These are phyloP conservation scores for Scalesia atractyloides DNA, from an alignment of 129 eudicot species.

Conservation along the genomic window DNA sequence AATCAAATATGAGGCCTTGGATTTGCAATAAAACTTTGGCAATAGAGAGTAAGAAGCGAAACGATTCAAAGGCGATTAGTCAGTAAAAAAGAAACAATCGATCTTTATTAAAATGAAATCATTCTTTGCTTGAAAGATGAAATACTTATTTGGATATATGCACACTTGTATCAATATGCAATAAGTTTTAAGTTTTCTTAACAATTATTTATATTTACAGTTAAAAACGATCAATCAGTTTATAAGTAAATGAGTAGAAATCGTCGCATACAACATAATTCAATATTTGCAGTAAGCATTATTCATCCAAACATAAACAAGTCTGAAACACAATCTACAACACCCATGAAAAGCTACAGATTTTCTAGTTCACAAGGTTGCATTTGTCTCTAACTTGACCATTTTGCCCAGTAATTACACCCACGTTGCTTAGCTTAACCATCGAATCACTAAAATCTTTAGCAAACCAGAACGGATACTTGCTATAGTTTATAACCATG, in stretches of 20 bases:
- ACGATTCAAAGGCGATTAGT: constrained; percentile 6
- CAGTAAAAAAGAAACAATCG: constrained; percentile 37
- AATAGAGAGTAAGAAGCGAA: background rate
- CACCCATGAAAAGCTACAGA: background rate
- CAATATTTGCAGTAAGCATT: background rate
- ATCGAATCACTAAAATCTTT: constrained; percentile 69
- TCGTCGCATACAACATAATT: background rate
- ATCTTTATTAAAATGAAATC: constrained; percentile 34
- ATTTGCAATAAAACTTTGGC: too few relatives aligned
- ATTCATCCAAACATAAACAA: constrained; percentile 6
- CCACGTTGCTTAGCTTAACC: constrained; percentile 61
- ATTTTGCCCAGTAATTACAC: constrained; percentile 63
- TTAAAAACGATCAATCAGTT: background rate
- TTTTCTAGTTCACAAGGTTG: constrained; percentile 53
- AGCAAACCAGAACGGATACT: constrained; percentile 45
- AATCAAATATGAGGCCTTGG: too few relatives aligned
- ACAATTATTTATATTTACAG: background rate
- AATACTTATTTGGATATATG: constrained; percentile 35
- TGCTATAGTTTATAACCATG: constrained; percentile 59
- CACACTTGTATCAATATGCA: constrained; percentile 17
- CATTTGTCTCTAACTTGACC: constrained; percentile 70
- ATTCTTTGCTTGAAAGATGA: constrained; percentile 37
- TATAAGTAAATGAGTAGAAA: constrained; percentile 1
- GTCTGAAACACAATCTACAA: constrained; percentile 4
- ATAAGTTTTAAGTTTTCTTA: constrained; percentile 18